These are phyloP conservation scores for Camillea tinctor DNA, from an alignment of 2,329 filamentous ascomycete species.

Conservation along the genomic window DNA sequence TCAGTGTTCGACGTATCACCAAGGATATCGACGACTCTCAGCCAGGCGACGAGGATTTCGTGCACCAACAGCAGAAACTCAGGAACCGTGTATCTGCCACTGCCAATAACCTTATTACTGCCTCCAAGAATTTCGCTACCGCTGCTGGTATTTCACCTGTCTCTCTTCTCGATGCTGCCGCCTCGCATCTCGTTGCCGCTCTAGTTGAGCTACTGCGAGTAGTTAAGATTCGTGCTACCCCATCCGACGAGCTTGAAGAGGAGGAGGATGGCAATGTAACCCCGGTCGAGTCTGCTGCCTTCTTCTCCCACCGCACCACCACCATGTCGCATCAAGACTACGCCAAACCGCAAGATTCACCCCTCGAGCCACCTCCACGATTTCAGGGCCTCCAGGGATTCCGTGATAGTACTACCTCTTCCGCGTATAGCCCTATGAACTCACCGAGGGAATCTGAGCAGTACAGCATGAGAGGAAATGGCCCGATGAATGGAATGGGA, in stretches of 20 bases:
- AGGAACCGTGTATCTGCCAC: slow-evolving; percentile 85
- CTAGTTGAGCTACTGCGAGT: slow-evolving; percentile 81
- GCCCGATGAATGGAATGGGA: slow-evolving; percentile 38
- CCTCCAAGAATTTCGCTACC: slow-evolving; percentile 84
- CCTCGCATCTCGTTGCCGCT: slow-evolving; percentile 82
- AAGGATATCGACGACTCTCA: slow-evolving; percentile 69
- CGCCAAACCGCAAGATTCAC: slow-evolving; percentile 37
- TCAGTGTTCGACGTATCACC: slow-evolving; percentile 79
- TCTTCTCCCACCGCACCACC: slow-evolving; percentile 61
- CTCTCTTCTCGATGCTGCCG: slow-evolving; percentile 89
- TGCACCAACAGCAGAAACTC: slow-evolving; percentile 64
- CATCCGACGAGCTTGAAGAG: slow-evolving; percentile 72
- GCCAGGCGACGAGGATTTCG: slow-evolving; percentile 51
- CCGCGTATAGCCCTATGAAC: slow-evolving; percentile 71
- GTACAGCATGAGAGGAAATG: slow-evolving; percentile 35
- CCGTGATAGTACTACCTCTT: slow-evolving; percentile 65
- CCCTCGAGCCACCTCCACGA: slow-evolving; percentile 50
- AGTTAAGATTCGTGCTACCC: slow-evolving; percentile 80
- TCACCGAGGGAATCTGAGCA: slow-evolving; percentile 62
- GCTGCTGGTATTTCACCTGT: slow-evolving; percentile 85
- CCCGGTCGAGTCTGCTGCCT: slow-evolving; percentile 65
- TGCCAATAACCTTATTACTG: slow-evolving; percentile 93
- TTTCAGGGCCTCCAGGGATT: slow-evolving; percentile 56
- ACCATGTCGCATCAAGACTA: slow-evolving; percentile 32
- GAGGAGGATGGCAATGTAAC: slow-evolving; percentile 68